Evolutionary conservation across 2,329 filamentous ascomycete species (phyloP), one percentile per base, ranked within the genome.

Genomic region (Xylariaceae sp.): DNA sequence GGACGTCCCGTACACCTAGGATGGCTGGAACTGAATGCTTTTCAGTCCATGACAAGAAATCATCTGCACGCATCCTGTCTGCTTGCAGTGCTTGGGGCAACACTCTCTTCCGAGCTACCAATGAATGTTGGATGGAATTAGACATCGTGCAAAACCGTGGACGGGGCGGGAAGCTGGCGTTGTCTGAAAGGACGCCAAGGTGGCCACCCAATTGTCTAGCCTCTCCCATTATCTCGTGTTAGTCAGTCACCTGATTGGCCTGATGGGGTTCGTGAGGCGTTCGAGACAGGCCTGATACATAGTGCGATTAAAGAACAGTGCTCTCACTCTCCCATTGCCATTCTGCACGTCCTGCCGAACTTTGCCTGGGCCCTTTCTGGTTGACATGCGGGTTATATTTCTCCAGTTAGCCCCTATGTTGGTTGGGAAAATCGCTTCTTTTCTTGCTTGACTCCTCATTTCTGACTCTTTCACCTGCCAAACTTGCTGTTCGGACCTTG

Each of bases 381-480:
- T 31, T 36, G 34, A 36, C 19, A 39, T 36, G 36, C 35, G 15
- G 9, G 19, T 27, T 5, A 18, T 32, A 15, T 4, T 36, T 44
- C 32, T 29, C 37, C 37, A 34, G 37, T 29, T n/a, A n/a, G 35
- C 43, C 45, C 43, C 43, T 41, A 46, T 35, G 31, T 32, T 16
- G 16, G 33, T 38, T 18, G 23, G 21, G 31, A 31, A 30, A 31
- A 13, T 31, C 23, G 30, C 21, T 26, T 31, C n/a, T 28, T 29
- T 11, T 24, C 11, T 24, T 24, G 21, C 11, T 24, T 24, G 21
- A 14, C 29, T 35, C 23, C 32, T 36, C 16, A 8, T 39, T 37
- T 29, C 36, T 36, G 40, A 34, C 39, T 37, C 43, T 43, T 43
- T 46, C 43, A 27, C 40, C 40, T 32, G 36, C 24, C 38, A 9